Evolutionary conservation across 1,284 basidiomycete genomes (phyloP).

Genomic region (Irpex rosettiformis): DNA sequence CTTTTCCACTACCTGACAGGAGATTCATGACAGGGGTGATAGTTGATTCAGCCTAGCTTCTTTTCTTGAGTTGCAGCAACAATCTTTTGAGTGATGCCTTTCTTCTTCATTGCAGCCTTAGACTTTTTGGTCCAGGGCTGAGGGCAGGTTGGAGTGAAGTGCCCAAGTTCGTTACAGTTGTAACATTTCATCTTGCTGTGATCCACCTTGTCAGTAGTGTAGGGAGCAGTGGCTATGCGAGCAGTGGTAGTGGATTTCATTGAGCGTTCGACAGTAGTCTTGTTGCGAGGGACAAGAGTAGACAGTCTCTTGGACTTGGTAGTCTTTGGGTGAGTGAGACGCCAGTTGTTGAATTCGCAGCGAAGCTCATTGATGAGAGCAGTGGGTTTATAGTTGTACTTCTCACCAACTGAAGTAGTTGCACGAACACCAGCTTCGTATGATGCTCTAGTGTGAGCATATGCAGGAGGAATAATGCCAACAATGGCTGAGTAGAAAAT

Average conservation of each 20-base stretch:
- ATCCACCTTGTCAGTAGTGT: not conserved
- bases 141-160: not conserved
- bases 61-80: not conserved
- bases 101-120: not conserved
- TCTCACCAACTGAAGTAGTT: not conserved
- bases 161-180: not conserved
- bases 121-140: not conserved
- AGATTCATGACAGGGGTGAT: not conserved
- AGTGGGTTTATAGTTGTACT: not conserved
- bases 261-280: not conserved
- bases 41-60: not conserved
- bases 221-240: not conserved
- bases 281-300: not conserved
- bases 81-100: not conserved
- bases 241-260: not conserved
- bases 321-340: not conserved
- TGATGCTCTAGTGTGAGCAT: not conserved
- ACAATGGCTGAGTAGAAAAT: constrained; percentile 1
- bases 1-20: not conserved
- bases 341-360: constrained; percentile 1
- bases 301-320: not conserved
- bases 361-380: not conserved
- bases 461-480: not conserved
- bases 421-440: constrained; percentile 1
- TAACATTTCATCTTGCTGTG: not conserved